Evolutionary conservation across 164 flowering plant species (phyloP).

Genomic region (Aristolochia californica): DNA sequence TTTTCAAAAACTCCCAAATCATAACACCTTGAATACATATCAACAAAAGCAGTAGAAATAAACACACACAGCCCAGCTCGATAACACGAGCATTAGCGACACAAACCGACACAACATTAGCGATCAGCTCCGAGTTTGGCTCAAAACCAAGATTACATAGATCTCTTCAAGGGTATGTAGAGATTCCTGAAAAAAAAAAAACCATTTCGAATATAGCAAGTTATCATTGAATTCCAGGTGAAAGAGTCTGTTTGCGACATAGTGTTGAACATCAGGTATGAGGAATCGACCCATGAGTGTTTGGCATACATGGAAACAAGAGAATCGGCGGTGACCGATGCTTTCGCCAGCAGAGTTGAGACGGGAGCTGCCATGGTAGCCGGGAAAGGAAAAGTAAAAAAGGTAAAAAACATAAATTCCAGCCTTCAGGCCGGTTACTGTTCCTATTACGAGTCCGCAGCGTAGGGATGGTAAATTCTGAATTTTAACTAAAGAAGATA

Average conservation of each 20-base stretch:
- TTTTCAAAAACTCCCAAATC: slow-evolving; percentile 25
- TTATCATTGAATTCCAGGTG: slow-evolving; percentile 43
- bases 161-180: slow-evolving; percentile 16
- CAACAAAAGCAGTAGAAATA: slow-evolving; percentile 38
- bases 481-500: too few species aligned
- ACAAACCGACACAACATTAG: slow-evolving; percentile 32
- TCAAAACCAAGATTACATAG: not conserved
- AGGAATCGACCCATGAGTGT: slow-evolving; percentile 9
- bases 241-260: slow-evolving; percentile 42
- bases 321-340: slow-evolving; percentile 48
- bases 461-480: too few species aligned
- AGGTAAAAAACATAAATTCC: too few species aligned
- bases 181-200: slow-evolving; percentile 12
- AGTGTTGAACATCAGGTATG: slow-evolving; percentile 38
- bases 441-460: too few species aligned
- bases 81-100: slow-evolving; percentile 23
- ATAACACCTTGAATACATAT: slow-evolving; percentile 33
- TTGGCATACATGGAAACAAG: slow-evolving; percentile 47
- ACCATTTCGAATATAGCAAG: slow-evolving; percentile 35
- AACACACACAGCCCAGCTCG: slow-evolving; percentile 18
- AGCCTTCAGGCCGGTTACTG: too few species aligned
- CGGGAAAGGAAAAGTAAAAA: too few species aligned
- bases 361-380: too few species aligned
- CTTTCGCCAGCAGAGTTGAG: too few species aligned
- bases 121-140: slow-evolving; percentile 30